Base-by-base conservation (phyloP, 768 basidiomycete species). In the Hortiboletus campestris region DNA sequence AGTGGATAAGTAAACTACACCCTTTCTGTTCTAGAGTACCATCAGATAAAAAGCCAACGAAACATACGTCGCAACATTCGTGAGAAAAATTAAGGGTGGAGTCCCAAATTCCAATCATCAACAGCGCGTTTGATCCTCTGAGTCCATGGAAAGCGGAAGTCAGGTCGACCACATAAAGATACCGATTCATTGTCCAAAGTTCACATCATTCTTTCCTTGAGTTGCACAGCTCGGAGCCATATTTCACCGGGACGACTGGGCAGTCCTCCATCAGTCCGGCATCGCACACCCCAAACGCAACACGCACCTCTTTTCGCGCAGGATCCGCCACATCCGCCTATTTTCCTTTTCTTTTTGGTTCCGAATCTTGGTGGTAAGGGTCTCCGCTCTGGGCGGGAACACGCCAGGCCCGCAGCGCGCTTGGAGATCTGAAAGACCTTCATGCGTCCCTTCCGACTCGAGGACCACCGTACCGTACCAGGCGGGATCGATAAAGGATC, bases 361-460 rank as follows among this genome's bases (percentile, higher is more conserved):
- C 32, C 72, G 66, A 46, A 65, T 66, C 66, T 74, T 62, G 70
- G 71, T 63, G 5, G 58, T 60, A 0, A 72, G 51, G 0, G 71
- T 74, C 44, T 75, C 72, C 10, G 80, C 78, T 41, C 85, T 74
- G 0, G 84, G 83, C 31, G 89, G 85, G 65, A 88, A 88, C 11
- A 77, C 83, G 0, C 83, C 82, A 9, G 79, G 79, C 2, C 86
- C 82, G 70, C 90, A 91, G 5, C 91, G 80, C 46, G 77, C 80
- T 60, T 88, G 87, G 57, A 94, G 75, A 70, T 93, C 92, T 19
- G 80, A 83, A 25, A 92, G 78, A 11, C 88, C 84, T 64, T 94
- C 92, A 66, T 92, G 88, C 41, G 92, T 94, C 38, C 91, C 91
- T 67, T 93, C 90, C 12, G 89, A 84, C 75, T 94, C 91, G 25